Percentiles rank a stretch among this genome's conserved stretches.
phyloP scores from a whole-genome alignment of 768 basidiomycete genomes.

The Fistulinella prunicolor region DNA sequence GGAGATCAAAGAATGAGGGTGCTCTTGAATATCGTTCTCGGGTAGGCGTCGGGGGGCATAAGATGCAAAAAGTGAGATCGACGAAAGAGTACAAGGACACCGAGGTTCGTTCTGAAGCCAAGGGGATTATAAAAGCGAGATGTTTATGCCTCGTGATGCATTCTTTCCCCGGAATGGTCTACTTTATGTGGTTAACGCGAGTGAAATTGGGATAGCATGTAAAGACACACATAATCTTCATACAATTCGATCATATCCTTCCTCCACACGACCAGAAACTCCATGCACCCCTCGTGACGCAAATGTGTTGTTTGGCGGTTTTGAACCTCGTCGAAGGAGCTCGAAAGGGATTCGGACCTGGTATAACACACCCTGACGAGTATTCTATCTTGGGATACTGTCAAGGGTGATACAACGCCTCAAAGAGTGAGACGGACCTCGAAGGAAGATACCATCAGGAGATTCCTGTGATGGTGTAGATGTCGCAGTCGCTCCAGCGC shows the following conservation, averaged over 20 bases:
- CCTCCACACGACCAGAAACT: constrained; percentile 86
- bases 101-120: constrained; percentile 56
- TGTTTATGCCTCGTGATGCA: constrained; percentile 69
- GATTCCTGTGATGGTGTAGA: constrained; percentile 19
- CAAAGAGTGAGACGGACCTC: constrained; percentile 52
- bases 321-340: constrained; percentile 61
- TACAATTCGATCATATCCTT: constrained; percentile 78
- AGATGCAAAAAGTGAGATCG: constrained; percentile 79
- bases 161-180: constrained; percentile 68
- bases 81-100: constrained; percentile 86
- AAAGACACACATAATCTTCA: constrained; percentile 68
- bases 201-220: not conserved
- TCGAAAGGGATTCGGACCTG: constrained; percentile 46
- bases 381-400: constrained; percentile 73
- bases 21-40: constrained; percentile 38
- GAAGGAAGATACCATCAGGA: constrained; percentile 61
- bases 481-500: constrained; percentile 53
- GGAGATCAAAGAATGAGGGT: constrained; percentile 47
- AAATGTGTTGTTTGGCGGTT: constrained; percentile 64
- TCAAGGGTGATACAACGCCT: no score
- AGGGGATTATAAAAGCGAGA: constrained; percentile 75
- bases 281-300: constrained; percentile 66
- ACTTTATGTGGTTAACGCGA: constrained; percentile 8
- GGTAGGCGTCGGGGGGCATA: constrained; percentile 56
- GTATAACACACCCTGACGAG: constrained; percentile 73